Evolutionary conservation across 495 filamentous ascomycete species (phyloP), one percentile per base, ranked within the genome.

Genomic region (Tuber calosporum): DNA sequence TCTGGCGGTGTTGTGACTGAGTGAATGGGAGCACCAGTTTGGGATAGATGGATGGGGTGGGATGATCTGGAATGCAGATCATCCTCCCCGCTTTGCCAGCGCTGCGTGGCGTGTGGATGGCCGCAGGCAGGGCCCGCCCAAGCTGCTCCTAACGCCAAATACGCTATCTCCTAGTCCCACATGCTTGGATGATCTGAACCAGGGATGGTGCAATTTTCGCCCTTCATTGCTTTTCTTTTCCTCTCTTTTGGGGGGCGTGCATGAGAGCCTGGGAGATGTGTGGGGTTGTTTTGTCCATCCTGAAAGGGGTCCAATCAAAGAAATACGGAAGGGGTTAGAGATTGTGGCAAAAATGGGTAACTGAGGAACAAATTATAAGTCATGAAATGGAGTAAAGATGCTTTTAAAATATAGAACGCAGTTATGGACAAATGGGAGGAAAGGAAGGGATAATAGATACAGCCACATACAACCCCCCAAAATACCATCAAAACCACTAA

Each of bases 351-450:
- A 58, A 58, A 58, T 58, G 9, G 48, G 48, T 7, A 30, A 11
- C 48, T 4, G 30, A 58, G n/a, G n/a, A 58, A 58, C 4, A 30
- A 34, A 62, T 30, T 34, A 34, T 62, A 62, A 62, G 53, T 62
- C 53, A 62, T 62, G 34, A 34, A 62, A 62, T 62, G 26, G 53
- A 62, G 53, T 62, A 62, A 62, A 62, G 53, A 62, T 62, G 9
- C 53, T 62, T 62, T 62, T 34, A 62, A 62, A 62, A 17, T 34
- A 62, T 19, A 34, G 53, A 15, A 34, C 53, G 26, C 4, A 13
- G 53, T 19, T 62, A 62, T 62, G 26, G 26, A 62, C 30, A 17
- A 62, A 62, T 62, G 26, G 30, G 34, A 34, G 13, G 26, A 30
- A 30, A 17, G 30, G 3, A 34, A 30, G 26, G 4, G 26, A 62